phyloP scores from a whole-genome alignment of 1,284 basidiomycete species.

The Austropuccinia psidii region DNA sequence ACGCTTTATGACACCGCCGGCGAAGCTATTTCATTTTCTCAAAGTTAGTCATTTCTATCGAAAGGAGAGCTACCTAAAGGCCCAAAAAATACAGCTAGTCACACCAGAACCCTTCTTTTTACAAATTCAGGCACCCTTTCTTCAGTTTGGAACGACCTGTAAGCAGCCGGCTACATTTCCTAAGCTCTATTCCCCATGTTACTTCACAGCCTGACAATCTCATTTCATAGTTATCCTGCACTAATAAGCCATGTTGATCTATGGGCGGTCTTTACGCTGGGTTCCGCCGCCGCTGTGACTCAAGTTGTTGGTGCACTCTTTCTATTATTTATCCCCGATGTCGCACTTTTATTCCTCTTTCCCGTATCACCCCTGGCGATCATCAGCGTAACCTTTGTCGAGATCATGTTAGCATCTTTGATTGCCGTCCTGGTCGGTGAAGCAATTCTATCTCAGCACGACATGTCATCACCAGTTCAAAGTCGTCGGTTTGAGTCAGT shows the following conservation, averaged over 20 bases:
- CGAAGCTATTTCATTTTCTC: slow-evolving; percentile 18
- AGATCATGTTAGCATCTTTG: slow-evolving; percentile 15
- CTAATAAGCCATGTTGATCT: slow-evolving; percentile 4
- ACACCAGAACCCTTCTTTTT: background rate
- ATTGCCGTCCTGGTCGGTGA: background rate
- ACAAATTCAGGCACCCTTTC: slow-evolving; percentile 2
- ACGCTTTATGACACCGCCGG: slow-evolving; percentile 10
- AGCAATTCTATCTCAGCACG: background rate
- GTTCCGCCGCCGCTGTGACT: background rate
- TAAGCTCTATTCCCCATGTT: no score
- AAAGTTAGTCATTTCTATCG: slow-evolving; percentile 10
- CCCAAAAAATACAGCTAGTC: background rate
- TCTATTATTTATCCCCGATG: background rate
- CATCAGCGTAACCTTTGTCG: slow-evolving; percentile 8
- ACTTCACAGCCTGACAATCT: background rate
- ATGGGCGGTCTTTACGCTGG: background rate
- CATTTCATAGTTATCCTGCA: slow-evolving; percentile 3
- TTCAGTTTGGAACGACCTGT: slow-evolving; percentile 32
- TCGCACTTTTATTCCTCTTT: slow-evolving; percentile 13
- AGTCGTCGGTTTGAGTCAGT: slow-evolving; percentile 14
- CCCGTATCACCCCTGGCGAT: slow-evolving; percentile 11
- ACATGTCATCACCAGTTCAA: background rate
- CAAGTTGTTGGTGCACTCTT: slow-evolving; percentile 19
- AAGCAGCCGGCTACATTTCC: no score
- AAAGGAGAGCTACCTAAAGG: no score